Evolutionary conservation across 179 eudicot genomes (phyloP), one percentile per base, ranked within the genome.

Genomic region (Vitellaria paradoxa): DNA sequence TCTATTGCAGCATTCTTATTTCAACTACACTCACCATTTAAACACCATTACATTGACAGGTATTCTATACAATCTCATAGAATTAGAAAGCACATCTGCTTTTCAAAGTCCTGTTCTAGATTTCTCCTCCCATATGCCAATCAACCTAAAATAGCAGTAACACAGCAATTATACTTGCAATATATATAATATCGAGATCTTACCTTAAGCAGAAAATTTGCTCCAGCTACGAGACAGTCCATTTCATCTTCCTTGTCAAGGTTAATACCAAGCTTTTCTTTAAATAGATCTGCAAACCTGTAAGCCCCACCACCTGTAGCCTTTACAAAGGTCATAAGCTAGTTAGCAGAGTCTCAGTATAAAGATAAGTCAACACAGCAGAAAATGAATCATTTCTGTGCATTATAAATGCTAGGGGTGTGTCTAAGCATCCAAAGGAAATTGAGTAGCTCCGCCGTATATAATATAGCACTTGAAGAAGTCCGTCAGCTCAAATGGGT

Each of bases 221-320:
- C 90, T 82, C 99, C 99, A 77, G 94, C 82, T 40, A 96, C 99
- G 59, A 96, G 92, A 79, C 90, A 90, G 79, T 91, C 90, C 99
- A 96, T 96, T 83, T 96, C 99, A 66, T 96, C 99, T 74, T 84
- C 98, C 86, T 96, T 96, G 87, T 96, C 99, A 81, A 96, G 88
- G 79, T 64, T 80, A 84, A 92, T 77, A 59, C 92, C 96, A 57
- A 96, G 91, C 74, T 85, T 92, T 82, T 96, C 97, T 81, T 87
- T 89, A 81, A 96, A 92, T 65, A 93, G 82, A 85, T 92, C 96
- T 40, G 98, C 91, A 81, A 87, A 96, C 81, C 85, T 92, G 81
- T 85, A 86, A 78, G 99, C 99, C 73, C 99, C 99, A 46, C 99
- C 99, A 79, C 99, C 99, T 83, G 99, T 96, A 74, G 97, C 99